Percentiles rank a stretch among this genome's conserved stretches.
Conservation (phyloP, 2,329 filamentous ascomycete genomes). For the Diplodia corticola region DNA sequence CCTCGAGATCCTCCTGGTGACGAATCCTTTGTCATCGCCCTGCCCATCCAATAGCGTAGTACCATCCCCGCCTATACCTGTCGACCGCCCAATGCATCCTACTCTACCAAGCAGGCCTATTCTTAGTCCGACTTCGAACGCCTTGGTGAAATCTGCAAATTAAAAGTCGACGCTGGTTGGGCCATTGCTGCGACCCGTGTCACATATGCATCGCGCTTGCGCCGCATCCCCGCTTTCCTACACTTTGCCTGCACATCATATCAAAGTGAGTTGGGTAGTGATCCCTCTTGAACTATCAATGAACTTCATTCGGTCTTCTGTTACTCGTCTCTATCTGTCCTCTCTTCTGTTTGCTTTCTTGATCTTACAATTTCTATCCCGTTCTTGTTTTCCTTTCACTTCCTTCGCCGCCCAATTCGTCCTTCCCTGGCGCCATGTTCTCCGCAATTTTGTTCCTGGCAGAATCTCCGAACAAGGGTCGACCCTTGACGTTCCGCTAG, state of each 20-base stretch:
- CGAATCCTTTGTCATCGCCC: slow-evolving; percentile 2
- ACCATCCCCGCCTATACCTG: background rate
- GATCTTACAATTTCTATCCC: background rate
- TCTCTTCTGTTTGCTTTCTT: background rate
- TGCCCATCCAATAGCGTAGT: background rate
- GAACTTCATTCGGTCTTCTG: background rate
- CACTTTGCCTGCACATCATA: no score
- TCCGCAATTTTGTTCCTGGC: background rate
- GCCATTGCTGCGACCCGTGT: background rate
- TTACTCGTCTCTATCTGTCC: background rate
- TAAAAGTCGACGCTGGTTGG: background rate
- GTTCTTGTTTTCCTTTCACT: background rate
- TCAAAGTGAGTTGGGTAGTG: background rate
- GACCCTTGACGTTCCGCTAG: background rate
- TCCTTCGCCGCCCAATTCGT: background rate
- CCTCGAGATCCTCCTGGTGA: background rate
- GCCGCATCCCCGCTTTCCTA: no score
- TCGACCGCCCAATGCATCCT: background rate
- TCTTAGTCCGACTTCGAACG: slow-evolving; percentile 11
- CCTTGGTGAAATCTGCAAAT: background rate
- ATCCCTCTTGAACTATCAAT: background rate
- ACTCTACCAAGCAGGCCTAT: background rate
- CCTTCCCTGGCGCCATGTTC: background rate
- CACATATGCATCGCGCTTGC: no score
- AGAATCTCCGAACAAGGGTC: background rate